Conservation (phyloP, 2,329 filamentous ascomycete genomes). For the Mycosphaerella sp. region DNA sequence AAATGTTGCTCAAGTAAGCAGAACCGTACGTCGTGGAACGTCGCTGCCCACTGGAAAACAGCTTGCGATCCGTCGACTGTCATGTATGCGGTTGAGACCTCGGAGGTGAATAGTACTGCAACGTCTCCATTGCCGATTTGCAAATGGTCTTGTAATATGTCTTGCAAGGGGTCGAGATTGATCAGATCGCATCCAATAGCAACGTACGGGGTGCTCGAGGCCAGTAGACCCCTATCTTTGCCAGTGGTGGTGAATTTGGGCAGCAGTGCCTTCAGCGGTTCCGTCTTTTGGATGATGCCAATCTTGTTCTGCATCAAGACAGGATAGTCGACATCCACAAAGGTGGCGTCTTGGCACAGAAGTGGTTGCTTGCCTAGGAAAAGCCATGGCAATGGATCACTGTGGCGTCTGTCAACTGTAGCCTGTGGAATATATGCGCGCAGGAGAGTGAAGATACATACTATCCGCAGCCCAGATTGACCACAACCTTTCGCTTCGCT, state of each 20-base stretch:
- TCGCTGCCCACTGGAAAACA: slow-evolving; percentile 72
- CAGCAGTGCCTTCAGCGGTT: slow-evolving; percentile 51
- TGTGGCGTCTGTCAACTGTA: slow-evolving; percentile 36
- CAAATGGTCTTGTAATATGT: slow-evolving; percentile 54
- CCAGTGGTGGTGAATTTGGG: slow-evolving; percentile 37
- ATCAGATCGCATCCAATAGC: slow-evolving; percentile 78
- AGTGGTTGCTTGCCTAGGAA: slow-evolving; percentile 62
- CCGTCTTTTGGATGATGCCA: slow-evolving; percentile 57
- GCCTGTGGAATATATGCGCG: not conserved
- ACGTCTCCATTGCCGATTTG: slow-evolving; percentile 56
- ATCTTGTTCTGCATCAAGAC: slow-evolving; percentile 71
- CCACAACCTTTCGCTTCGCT: slow-evolving; percentile 60
- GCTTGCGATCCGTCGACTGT: slow-evolving; percentile 64
- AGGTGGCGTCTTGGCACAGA: slow-evolving; percentile 54
- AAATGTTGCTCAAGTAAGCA: slow-evolving; percentile 82
- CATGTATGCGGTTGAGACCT: slow-evolving; percentile 92
- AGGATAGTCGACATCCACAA: slow-evolving; percentile 82
- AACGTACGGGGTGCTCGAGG: slow-evolving; percentile 64
- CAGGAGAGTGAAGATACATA: slow-evolving; percentile 38
- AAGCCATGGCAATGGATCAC: slow-evolving; percentile 82
- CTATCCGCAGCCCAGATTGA: slow-evolving; percentile 89
- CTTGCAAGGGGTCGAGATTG: slow-evolving; percentile 56
- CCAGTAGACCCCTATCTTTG: slow-evolving; percentile 44
- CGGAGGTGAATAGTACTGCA: slow-evolving; percentile 65
- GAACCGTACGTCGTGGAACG: slow-evolving; percentile 66